Evolutionary conservation across 257 asterid genomes (phyloP).

Genomic region (Apocynum venetum): DNA sequence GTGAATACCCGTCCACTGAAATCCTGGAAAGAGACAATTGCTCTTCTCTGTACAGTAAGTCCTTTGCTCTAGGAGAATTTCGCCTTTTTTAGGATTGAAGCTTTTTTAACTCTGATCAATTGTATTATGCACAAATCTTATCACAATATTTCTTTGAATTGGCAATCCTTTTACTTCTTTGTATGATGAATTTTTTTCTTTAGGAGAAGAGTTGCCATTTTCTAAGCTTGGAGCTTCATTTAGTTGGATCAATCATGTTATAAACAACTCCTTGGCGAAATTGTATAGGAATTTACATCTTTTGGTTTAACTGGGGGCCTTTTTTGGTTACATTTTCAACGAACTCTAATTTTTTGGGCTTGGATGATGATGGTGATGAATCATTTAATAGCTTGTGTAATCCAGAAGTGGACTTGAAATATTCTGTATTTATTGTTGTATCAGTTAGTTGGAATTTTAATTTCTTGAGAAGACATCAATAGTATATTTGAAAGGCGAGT

Average conservation of each 20-base stretch:
- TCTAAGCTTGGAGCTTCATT: no score
- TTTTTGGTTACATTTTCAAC: neutral
- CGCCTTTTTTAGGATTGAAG: neutral
- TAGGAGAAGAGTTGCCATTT: neutral
- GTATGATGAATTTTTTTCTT: constrained; percentile 52
- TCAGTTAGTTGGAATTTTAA: neutral
- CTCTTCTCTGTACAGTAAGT: constrained; percentile 90
- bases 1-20: constrained; percentile 80
- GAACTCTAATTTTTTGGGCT: neutral
- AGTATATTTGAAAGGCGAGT: neutral
- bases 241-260: neutral
- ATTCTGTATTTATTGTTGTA: neutral
- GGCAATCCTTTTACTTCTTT: constrained; percentile 23
- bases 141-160: neutral
- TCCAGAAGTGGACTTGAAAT: neutral
- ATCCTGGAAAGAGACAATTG: constrained; percentile 98
- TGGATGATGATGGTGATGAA: neutral
- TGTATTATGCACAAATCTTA: neutral
- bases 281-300: neutral
- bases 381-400: neutral
- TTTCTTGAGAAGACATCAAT: neutral
- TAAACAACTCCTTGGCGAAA: neutral
- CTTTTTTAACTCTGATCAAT: neutral
- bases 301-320: neutral
- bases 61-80: neutral